Evolutionary conservation across 2,329 filamentous ascomycete species (phyloP).

Genomic region (Hymenoscyphus linearis): DNA sequence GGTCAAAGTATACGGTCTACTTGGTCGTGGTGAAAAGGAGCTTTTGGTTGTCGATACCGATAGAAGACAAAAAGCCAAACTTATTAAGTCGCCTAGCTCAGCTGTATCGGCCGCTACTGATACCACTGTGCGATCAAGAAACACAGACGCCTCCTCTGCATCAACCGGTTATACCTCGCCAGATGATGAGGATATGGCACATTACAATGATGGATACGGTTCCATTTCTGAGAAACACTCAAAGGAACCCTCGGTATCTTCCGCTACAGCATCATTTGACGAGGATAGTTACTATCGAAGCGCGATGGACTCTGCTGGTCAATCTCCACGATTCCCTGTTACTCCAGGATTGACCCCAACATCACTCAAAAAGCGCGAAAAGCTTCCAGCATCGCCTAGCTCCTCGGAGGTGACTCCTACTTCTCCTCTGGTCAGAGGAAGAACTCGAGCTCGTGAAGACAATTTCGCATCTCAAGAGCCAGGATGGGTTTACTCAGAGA

Average conservation of each 20-base stretch:
- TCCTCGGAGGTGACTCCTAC: background rate
- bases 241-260: conserved; percentile 3
- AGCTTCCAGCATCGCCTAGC: background rate
- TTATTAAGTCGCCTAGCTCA: conserved; percentile 21
- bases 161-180: conserved; percentile 8
- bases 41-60: conserved; percentile 61
- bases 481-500: background rate
- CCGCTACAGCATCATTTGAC: conserved; percentile 2
- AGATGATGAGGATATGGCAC: conserved; percentile 4
- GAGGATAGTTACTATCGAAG: conserved; percentile 7
- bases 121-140: conserved; percentile 1
- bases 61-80: conserved; percentile 19
- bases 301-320: background rate
- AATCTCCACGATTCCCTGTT: conserved; percentile 5
- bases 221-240: conserved; percentile 4
- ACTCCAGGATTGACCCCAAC: conserved; percentile 1
- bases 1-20: conserved; percentile 62
- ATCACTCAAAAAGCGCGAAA: conserved; percentile 3
- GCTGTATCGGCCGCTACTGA: conserved; percentile 8
- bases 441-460: background rate
- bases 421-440: background rate
- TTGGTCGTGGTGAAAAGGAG: conserved; percentile 66
- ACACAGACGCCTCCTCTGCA: conserved; percentile 7
- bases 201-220: conserved; percentile 7
- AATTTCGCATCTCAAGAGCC: background rate